Evolutionary conservation across 495 filamentous ascomycete species (phyloP), one percentile per base, ranked within the genome.

Genomic region (Xylaria cubensis): DNA sequence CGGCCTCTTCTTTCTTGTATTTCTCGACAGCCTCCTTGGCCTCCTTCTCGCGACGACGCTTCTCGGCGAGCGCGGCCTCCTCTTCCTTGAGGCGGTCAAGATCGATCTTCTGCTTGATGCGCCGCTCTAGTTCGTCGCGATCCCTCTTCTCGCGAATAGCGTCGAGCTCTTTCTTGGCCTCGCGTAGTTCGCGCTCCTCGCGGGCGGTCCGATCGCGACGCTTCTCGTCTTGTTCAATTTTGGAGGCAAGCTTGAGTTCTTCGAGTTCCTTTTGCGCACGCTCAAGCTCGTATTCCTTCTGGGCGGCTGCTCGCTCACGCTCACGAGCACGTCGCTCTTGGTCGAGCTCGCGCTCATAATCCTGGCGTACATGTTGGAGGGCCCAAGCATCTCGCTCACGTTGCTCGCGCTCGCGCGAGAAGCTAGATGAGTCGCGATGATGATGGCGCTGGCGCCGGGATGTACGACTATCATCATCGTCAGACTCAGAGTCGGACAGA

Each of bases 1-100:
- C 85, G 19, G 85, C 80, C 72, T 90, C 83, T 64, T 88, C 83
- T 55, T 84, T 81, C 80, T 91, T 89, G 66, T 77, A 87, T 70
- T 82, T 85, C 75, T 88, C 87, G 51, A 89, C 84, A 70, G 87
- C 80, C 39, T 89, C 88, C 46, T 85, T 82, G 48, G 88, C 88
- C 67, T 88, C 87, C 70, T 88, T 83, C 39, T 86, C 80, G 74
- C 87, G 87, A 51, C 85, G 83, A 75, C 84, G 82, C 72, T 89
- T 86, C 69, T 84, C 83, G 61, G 76, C 80, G 41, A 80, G 77
- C 50, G 83, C 80, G 6, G 76, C 76, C 34, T 86, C 81, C 78
- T 92, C 89, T 63, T 87, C 84, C 58, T 86, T 81, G 66, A 89
- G 84, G 75, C 84, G 86, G 79, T 93, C 87, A 15, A 89, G 83